These are phyloP conservation scores for Debaryomyces psychrophilus DNA, from an alignment of 1,139 yeast genomes.

Conservation along the genomic window DNA sequence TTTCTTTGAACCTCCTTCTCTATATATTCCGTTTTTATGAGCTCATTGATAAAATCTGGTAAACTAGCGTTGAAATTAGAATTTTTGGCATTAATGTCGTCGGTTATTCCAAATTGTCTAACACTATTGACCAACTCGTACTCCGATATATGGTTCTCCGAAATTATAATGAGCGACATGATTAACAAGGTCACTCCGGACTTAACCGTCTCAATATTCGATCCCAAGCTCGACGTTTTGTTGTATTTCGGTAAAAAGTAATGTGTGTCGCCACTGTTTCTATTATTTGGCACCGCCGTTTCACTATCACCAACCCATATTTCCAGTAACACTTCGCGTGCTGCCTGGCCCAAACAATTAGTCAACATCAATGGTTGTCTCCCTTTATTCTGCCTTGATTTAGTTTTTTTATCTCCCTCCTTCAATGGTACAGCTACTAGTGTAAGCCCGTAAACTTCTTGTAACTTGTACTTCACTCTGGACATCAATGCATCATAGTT, in stretches of 20 bases:
- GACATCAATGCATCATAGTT: slow-evolving; percentile 15
- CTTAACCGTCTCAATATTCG: slow-evolving; percentile 34
- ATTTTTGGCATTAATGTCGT: slow-evolving; percentile 23
- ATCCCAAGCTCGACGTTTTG: slow-evolving; percentile 18
- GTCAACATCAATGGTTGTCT: slow-evolving; percentile 24
- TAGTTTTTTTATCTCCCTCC: slow-evolving; percentile 14
- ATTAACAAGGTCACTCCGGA: slow-evolving; percentile 33
- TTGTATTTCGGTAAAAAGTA: slow-evolving; percentile 22
- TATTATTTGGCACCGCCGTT: slow-evolving; percentile 16
- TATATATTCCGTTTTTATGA: slow-evolving; percentile 39
- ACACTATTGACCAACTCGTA: slow-evolving; percentile 26
- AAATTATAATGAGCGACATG: slow-evolving; percentile 32
- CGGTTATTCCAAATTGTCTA: slow-evolving; percentile 34
- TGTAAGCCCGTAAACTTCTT: slow-evolving; percentile 35
- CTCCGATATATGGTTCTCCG: slow-evolving; percentile 40
- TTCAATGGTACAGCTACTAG: slow-evolving; percentile 25
- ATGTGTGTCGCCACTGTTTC: slow-evolving; percentile 18
- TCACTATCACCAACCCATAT: slow-evolving; percentile 23
- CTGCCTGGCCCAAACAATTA: slow-evolving; percentile 22
- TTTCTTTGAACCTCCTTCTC: slow-evolving; percentile 20
- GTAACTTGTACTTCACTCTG: slow-evolving; percentile 18
- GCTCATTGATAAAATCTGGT: slow-evolving; percentile 31
- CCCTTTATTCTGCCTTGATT: slow-evolving; percentile 12
- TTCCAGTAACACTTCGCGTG: slow-evolving; percentile 27
- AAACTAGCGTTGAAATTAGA: slow-evolving; percentile 29